Evolutionary conservation across 495 filamentous ascomycete genomes (phyloP).

Genomic region (Penicillium coprophilum): DNA sequence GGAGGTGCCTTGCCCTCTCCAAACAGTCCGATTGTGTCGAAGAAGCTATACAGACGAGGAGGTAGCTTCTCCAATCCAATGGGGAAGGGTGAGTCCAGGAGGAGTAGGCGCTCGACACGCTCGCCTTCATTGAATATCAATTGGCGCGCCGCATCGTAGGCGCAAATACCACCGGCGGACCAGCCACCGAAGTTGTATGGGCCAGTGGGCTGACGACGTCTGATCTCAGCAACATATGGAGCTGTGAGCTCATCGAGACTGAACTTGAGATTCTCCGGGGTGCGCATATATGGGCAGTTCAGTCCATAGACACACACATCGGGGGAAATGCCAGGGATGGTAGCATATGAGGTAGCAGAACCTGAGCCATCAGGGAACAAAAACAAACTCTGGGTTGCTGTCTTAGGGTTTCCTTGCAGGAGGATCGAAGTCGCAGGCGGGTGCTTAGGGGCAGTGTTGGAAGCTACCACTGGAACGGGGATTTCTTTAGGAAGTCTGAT

Average conservation of each 20-base stretch:
- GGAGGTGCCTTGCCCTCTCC: slow-evolving; percentile 66
- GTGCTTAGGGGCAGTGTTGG: slow-evolving; percentile 26
- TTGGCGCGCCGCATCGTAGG: slow-evolving; percentile 77
- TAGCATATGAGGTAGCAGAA: slow-evolving; percentile 60
- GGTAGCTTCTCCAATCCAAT: slow-evolving; percentile 77
- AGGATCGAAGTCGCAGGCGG: slow-evolving; percentile 52
- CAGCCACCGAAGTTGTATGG: slow-evolving; percentile 70
- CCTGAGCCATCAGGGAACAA: slow-evolving; percentile 53
- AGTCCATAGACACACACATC: slow-evolving; percentile 60
- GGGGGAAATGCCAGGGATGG: slow-evolving; percentile 54
- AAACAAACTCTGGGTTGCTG: slow-evolving; percentile 44
- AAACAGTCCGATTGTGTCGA: slow-evolving; percentile 76
- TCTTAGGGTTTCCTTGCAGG: slow-evolving; percentile 50
- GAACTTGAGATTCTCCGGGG: slow-evolving; percentile 54
- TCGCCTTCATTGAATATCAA: slow-evolving; percentile 67
- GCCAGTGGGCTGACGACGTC: slow-evolving; percentile 71
- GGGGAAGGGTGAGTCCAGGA: slow-evolving; percentile 82
- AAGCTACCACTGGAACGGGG: slow-evolving; percentile 9
- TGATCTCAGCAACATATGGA: slow-evolving; percentile 64
- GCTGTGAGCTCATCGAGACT: slow-evolving; percentile 57
- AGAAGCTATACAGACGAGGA: slow-evolving; percentile 72
- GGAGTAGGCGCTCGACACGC: slow-evolving; percentile 67
- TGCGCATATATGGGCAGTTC: slow-evolving; percentile 68
- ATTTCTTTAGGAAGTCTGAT: slow-evolving; percentile 25
- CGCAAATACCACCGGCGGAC: slow-evolving; percentile 87